Percentiles rank a stretch among this genome's conserved stretches.
Evolutionary conservation across 352 stramenopile species (phyloP).

Genomic region (Lagenidium giganteum): DNA sequence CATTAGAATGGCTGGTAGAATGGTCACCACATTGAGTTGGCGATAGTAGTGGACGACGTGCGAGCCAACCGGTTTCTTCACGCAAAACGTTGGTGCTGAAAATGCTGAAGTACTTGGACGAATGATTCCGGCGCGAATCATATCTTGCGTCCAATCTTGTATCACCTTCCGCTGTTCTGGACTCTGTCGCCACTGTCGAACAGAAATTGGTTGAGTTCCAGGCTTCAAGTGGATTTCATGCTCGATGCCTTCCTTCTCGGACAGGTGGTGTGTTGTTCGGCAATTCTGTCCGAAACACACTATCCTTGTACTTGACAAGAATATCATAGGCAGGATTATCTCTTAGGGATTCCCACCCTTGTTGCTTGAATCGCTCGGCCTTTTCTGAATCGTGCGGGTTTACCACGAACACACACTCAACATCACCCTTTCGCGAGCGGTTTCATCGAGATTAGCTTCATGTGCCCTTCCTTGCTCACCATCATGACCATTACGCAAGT

Average conservation of each 20-base stretch:
- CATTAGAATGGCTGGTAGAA: conserved; percentile 5
- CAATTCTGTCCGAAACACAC: too few relatives aligned
- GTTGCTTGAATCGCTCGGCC: too few relatives aligned
- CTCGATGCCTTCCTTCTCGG: conserved; percentile 4
- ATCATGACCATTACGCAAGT: too few relatives aligned
- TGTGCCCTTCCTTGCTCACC: too few relatives aligned
- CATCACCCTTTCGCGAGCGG: too few relatives aligned
- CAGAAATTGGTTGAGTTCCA: conserved; percentile 2
- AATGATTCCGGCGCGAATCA: conserved; percentile 2
- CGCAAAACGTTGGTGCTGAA: conserved; percentile 14
- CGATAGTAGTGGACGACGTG: conserved; percentile 21
- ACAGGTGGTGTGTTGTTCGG: too few relatives aligned
- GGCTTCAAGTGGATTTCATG: conserved; percentile 10
- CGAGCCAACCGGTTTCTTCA: conserved; percentile 16
- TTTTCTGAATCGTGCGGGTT: too few relatives aligned
- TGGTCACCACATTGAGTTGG: background rate
- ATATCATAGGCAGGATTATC: conserved; percentile 2
- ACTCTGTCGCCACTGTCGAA: conserved; percentile 10
- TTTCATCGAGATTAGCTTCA: too few relatives aligned
- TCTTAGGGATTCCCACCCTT: too few relatives aligned
- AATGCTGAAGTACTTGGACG: conserved; percentile 11
- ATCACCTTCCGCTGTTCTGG: conserved; percentile 8
- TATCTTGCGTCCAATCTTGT: conserved; percentile 6
- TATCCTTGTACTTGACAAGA: conserved; percentile 3
- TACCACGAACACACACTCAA: too few relatives aligned